Percentiles rank a stretch among this genome's conserved stretches.
Conservation (phyloP, 176 grass and related monocot species). For the Otatea glauca region DNA sequence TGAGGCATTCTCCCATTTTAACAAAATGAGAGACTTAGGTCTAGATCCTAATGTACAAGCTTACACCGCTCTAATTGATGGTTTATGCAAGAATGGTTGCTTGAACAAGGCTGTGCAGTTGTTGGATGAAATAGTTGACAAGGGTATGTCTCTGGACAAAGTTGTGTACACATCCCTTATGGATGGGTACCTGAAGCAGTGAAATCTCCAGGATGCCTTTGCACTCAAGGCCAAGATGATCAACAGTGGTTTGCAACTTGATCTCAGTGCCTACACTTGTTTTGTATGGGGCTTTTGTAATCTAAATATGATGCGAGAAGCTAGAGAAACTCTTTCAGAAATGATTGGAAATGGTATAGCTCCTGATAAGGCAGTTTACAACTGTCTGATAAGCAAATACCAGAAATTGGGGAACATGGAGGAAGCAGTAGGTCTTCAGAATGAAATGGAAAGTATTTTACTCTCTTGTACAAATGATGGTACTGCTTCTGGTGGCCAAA, state of each 20-base stretch:
- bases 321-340: slow-evolving; percentile 70
- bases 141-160: slow-evolving; percentile 71
- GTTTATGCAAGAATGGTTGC: slow-evolving; percentile 84
- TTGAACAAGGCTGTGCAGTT: slow-evolving; percentile 58
- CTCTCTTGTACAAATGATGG: slow-evolving; percentile 44
- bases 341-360: slow-evolving; percentile 75
- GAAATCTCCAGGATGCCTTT: slow-evolving; percentile 75
- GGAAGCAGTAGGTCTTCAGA: slow-evolving; percentile 62
- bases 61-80: slow-evolving; percentile 82
- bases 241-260: slow-evolving; percentile 76
- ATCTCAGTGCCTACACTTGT: slow-evolving; percentile 84
- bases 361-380: slow-evolving; percentile 78
- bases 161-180: slow-evolving; percentile 87
- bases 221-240: slow-evolving; percentile 74
- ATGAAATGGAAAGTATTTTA: slow-evolving; percentile 70
- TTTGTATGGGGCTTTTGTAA: slow-evolving; percentile 88
- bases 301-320: slow-evolving; percentile 77
- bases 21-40: slow-evolving; percentile 71
- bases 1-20: slow-evolving; percentile 76
- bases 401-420: slow-evolving; percentile 71
- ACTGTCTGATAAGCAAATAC: slow-evolving; percentile 85
- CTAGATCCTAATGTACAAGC: slow-evolving; percentile 68
- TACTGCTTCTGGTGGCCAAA: slow-evolving; percentile 41
- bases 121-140: slow-evolving; percentile 78
- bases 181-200: slow-evolving; percentile 82